Percentiles rank a stretch among this genome's conserved stretches.
These are phyloP conservation scores for Penicillium chermesinum DNA, from an alignment of 495 filamentous ascomycete species.

Conservation along the genomic window DNA sequence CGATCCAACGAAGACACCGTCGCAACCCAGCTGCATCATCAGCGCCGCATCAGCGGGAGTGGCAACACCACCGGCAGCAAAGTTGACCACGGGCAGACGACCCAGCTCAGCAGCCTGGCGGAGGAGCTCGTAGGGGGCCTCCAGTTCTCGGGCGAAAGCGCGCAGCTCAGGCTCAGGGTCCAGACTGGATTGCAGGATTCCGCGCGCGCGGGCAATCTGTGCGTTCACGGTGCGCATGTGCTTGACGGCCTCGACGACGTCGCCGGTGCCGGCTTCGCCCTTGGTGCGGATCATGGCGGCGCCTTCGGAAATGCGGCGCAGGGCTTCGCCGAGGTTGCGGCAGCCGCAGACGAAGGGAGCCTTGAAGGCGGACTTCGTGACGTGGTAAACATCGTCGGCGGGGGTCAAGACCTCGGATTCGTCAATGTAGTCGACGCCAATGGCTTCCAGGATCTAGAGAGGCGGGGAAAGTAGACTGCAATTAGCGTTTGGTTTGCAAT, in stretches of 20 bases:
- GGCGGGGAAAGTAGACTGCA: neutral
- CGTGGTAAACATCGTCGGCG: conserved; percentile 85
- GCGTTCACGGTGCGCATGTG: conserved; percentile 89
- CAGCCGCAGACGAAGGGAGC: conserved; percentile 96
- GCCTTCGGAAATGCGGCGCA: conserved; percentile 86
- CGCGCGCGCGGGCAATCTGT: conserved; percentile 72
- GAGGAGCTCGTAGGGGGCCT: conserved; percentile 67
- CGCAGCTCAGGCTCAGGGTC: conserved; percentile 72
- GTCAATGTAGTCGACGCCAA: conserved; percentile 97
- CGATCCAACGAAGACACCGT: conserved; percentile 94
- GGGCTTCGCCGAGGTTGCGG: conserved; percentile 89
- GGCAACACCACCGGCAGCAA: conserved; percentile 93
- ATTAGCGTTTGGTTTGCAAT: conserved; percentile 2
- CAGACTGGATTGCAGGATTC: conserved; percentile 51
- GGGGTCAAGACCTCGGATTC: conserved; percentile 96
- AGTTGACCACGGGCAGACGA: conserved; percentile 93
- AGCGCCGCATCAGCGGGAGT: conserved; percentile 95
- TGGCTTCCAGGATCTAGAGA: conserved; percentile 78
- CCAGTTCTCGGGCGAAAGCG: conserved; percentile 75
- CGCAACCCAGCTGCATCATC: conserved; percentile 99
- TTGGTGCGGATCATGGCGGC: conserved; percentile 99
- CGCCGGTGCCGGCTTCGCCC: conserved; percentile 96
- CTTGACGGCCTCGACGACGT: conserved; percentile 93
- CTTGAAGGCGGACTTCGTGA: conserved; percentile 78
- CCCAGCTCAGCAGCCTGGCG: conserved; percentile 82